Conservation (phyloP, 2,329 filamentous ascomycete genomes). For the Cyclaneusma minus region DNA sequence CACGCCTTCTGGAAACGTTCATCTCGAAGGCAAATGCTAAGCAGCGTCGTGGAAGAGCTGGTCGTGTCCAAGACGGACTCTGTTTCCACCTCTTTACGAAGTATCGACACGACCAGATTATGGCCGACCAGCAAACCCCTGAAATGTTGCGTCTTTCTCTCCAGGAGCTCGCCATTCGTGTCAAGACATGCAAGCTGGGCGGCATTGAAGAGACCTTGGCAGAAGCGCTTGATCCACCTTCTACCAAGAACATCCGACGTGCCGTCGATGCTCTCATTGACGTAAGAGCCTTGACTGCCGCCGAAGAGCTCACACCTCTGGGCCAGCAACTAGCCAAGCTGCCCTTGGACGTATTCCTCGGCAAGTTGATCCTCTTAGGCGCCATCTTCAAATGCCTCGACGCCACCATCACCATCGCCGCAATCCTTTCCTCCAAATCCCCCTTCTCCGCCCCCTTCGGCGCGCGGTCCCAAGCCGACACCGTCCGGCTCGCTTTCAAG, state of each 20-base stretch:
- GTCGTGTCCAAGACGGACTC: slow-evolving; percentile 84
- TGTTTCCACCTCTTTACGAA: slow-evolving; percentile 96
- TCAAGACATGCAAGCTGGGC: slow-evolving; percentile 94
- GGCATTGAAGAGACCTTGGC: slow-evolving; percentile 81
- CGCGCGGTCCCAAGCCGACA: slow-evolving; percentile 67
- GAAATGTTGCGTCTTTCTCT: slow-evolving; percentile 90
- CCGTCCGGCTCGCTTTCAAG: slow-evolving; percentile 63
- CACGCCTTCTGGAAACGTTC: slow-evolving; percentile 81
- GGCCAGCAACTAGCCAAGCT: slow-evolving; percentile 77
- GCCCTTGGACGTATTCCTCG: slow-evolving; percentile 85
- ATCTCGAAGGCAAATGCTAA: slow-evolving; percentile 93
- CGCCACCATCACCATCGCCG: slow-evolving; percentile 79
- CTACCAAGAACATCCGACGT: slow-evolving; percentile 78
- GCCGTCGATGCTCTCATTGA: slow-evolving; percentile 89
- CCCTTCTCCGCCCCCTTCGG: slow-evolving; percentile 82
- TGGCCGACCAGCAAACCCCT: slow-evolving; percentile 87
- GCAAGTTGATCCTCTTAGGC: slow-evolving; percentile 80
- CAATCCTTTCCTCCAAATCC: slow-evolving; percentile 86
- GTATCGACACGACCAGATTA: slow-evolving; percentile 67
- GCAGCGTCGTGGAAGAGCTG: slow-evolving; percentile 82
- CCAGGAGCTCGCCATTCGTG: slow-evolving; percentile 86
- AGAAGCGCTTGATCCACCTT: slow-evolving; percentile 79
- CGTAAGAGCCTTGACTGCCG: slow-evolving; percentile 69
- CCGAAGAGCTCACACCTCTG: slow-evolving; percentile 74
- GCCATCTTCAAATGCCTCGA: slow-evolving; percentile 84